Conservation (phyloP, 2,329 filamentous ascomycete genomes). For the Aspergillus arachidicola region DNA sequence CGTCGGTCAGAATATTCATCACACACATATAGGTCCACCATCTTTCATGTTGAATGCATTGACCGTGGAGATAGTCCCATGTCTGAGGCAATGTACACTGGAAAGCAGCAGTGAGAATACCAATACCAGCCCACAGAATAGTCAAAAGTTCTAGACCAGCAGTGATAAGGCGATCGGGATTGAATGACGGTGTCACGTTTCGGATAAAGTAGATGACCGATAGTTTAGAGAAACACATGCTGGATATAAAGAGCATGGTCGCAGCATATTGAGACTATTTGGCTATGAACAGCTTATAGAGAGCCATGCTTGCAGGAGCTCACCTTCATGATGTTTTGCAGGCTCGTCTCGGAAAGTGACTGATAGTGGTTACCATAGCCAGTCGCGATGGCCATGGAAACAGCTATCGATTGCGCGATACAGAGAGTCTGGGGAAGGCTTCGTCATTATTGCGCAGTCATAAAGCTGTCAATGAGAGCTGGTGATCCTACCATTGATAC, state of each 20-base stretch:
- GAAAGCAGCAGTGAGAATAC: conserved; percentile 23
- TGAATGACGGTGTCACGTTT: conserved; percentile 24
- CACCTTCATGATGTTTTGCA: conserved; percentile 25
- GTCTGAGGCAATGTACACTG: conserved; percentile 21
- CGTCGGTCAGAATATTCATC: conserved; percentile 29
- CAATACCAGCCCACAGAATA: conserved; percentile 18
- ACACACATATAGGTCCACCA: conserved; percentile 30
- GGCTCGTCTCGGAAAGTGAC: conserved; percentile 11
- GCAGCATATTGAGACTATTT: conserved; percentile 27
- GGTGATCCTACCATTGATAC: conserved; percentile 21
- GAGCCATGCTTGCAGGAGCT: neutral
- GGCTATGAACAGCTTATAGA: neutral
- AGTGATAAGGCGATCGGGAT: conserved; percentile 20
- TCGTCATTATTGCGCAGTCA: neutral
- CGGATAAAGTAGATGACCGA: conserved; percentile 29
- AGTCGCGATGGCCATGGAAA: conserved; percentile 25
- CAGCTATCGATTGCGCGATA: conserved; percentile 24
- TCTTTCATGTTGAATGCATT: conserved; percentile 24
- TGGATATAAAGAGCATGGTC: conserved; percentile 25
- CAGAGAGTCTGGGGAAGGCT: conserved; percentile 9
- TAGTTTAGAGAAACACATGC: conserved; percentile 28
- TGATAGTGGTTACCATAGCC: conserved; percentile 26
- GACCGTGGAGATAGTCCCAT: conserved; percentile 24
- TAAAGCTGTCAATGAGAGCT: neutral
- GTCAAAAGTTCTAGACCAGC: conserved; percentile 16